Base-by-base conservation (phyloP, 177 flowering plant genomes). In the Vitis hybrid region DNA sequence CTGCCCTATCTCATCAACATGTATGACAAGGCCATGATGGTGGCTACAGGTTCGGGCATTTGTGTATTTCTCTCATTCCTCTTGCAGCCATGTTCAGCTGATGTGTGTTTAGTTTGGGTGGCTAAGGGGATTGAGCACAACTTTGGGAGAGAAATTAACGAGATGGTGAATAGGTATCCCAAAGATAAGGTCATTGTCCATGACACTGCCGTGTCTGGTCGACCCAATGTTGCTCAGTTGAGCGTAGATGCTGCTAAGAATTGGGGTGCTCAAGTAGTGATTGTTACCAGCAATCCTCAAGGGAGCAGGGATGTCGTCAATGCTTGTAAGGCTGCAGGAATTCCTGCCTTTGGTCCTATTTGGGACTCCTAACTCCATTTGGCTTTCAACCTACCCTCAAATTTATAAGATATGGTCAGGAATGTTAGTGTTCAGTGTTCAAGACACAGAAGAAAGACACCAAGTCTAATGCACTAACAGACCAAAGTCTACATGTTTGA, bases 31-130 rank as follows among this genome's bases (percentile, higher is more conserved):
- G 80, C 64, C 1, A 65, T 82, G 32, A 13, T 79, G 59, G 82
- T 76, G 60, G 85, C 85, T 0, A 80, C 85, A 3, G 85, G 85
- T 6, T 82, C 83, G 0, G 85, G 83, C 2, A 80, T 82, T 12
- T 80, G 81, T 30, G 83, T 80, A 60, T 80, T 80, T 62, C 34
- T 80, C 13, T 82, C 83, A 1, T 82, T 77, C 58, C 78, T 82
- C 1, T 52, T 82, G 70, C 83, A 80, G 70, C 77, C 79, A 9
- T 61, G 78, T 34, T 4, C 18, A 13, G 80, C 80, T 1, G 73
- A 69, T 6, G 79, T 75, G 15, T 80, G 76, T 69, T 2, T 82
- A 50, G 66, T 75, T 2, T 77, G 82, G 82, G 85, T 79, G 67
- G 74, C 78, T 1, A 79, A 77, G 57, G 81, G 76, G 7, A 66